Base-by-base conservation (phyloP, 1,284 basidiomycete species). In the Hymenochaete sp. region DNA sequence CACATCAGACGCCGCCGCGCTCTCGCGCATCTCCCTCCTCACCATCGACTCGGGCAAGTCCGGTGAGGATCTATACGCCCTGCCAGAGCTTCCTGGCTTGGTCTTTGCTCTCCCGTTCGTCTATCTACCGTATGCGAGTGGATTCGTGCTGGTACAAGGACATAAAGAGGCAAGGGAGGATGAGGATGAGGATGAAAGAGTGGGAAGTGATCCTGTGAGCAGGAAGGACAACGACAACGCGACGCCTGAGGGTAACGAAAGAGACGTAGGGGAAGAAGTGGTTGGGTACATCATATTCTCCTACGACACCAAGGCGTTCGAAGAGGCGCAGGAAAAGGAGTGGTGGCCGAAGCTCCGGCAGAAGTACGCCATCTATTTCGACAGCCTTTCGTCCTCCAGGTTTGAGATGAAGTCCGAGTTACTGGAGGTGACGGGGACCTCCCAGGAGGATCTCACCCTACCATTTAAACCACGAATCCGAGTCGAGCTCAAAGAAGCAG, bases 41-140 rank as follows among this genome's bases (percentile, higher is more conserved):
- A 88, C 84, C 2, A 81, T 71, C 10, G 70, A 82, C 48, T 81
- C 80, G 27, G 84, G 85, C 35, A 62, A 64, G 51, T 78, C 79
- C 48, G 82, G 79, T 21, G 77, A 78, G 57, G 53, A 55, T 25
- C 63, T 77, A 21, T 79, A 85, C 62, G 71, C 74, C 25, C 71
- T 70, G 53, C 64, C 63, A 14, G 79, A 82, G 53, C 71, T 86
- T 24, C 77, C 75, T 4, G 82, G 83, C 2, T 66, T 84, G 28
- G 67, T 80, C 33, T 87, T 77, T 54, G 77, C 82, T 2, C 71
- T 82, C 35, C 84, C 84, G 3, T 88, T 87, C 59, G 70, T 82
- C 43, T 72, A 75, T 45, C 61, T 82, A n/a, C 73, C 73, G 10
- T 69, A 67, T 26, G 75, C 79, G 22, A 85, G 75, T 70, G 82